phyloP scores from a whole-genome alignment of 495 filamentous ascomycete genomes.

The Penicillium waksmanii region DNA sequence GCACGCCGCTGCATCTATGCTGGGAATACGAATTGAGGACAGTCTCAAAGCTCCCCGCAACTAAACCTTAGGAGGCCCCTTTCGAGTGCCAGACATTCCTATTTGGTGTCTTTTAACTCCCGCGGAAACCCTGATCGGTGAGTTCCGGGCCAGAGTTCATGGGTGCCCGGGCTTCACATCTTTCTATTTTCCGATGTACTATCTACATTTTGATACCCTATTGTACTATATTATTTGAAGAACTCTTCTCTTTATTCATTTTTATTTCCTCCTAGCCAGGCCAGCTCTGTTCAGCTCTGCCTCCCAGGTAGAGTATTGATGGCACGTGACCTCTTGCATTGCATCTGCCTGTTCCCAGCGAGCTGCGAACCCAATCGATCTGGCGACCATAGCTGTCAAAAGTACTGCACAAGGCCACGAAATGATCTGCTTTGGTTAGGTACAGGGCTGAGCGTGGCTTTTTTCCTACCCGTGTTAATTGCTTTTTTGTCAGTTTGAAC shows the following conservation, averaged over 20 bases:
- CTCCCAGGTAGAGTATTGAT: neutral
- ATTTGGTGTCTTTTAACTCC: neutral
- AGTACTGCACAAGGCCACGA: conserved; percentile 1
- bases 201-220: conserved; percentile 25
- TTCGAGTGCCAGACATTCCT: neutral
- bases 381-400: conserved; percentile 5
- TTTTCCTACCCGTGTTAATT: neutral
- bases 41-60: neutral
- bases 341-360: conserved; percentile 4
- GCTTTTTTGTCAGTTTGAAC: neutral
- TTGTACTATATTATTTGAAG: conserved; percentile 5
- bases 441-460: neutral
- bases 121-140: neutral
- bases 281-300: neutral
- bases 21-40: neutral
- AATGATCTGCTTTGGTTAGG: neutral
- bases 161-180: neutral
- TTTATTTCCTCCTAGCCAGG: neutral
- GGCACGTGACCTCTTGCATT: conserved; percentile 8
- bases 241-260: neutral
- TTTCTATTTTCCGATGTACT: conserved; percentile 12
- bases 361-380: neutral
- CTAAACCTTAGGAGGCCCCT: neutral
- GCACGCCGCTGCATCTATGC: neutral
- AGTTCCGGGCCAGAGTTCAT: neutral